Percentiles rank a stretch among this genome's conserved stretches.
phyloP scores from a whole-genome alignment of 1,139 yeast species.

The Martiniozyma asiatica region DNA sequence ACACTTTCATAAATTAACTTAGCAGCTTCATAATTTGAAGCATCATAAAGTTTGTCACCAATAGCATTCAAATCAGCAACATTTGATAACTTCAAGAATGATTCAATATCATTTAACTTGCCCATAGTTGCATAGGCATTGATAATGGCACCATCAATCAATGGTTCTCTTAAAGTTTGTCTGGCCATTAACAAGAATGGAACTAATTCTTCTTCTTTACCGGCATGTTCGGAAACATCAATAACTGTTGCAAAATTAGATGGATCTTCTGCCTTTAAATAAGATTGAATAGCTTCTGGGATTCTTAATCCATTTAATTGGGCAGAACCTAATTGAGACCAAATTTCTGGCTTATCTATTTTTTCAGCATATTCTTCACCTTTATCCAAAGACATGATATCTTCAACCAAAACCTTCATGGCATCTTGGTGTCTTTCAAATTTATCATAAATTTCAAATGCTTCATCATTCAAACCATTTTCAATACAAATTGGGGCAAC shows the following conservation, averaged over 20 bases:
- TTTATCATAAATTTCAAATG: conserved; percentile 84
- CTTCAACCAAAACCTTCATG: conserved; percentile 82
- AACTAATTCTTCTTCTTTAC: conserved; percentile 87
- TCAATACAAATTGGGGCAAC: conserved; percentile 89
- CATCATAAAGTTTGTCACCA: conserved; percentile 83
- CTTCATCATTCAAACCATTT: conserved; percentile 84
- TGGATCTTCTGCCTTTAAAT: conserved; percentile 85
- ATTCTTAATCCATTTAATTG: conserved; percentile 90
- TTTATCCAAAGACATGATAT: conserved; percentile 86
- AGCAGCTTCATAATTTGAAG: conserved; percentile 84
- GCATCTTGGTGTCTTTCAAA: conserved; percentile 72
- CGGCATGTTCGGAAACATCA: conserved; percentile 92
- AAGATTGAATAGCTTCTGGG: conserved; percentile 83
- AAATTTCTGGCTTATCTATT: conserved; percentile 71
- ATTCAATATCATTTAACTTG: conserved; percentile 70
- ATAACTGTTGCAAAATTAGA: conserved; percentile 84
- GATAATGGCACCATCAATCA: conserved; percentile 84
- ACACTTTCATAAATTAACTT: conserved; percentile 76
- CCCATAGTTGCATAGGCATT: conserved; percentile 76
- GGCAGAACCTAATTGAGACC: conserved; percentile 95
- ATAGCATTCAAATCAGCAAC: conserved; percentile 87
- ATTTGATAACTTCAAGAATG: conserved; percentile 72
- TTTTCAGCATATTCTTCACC: conserved; percentile 91
- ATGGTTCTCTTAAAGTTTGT: conserved; percentile 79
- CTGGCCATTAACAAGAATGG: conserved; percentile 92